Conservation (phyloP, 495 filamentous ascomycete species). For the Thermothielavioides terrestris region DNA sequence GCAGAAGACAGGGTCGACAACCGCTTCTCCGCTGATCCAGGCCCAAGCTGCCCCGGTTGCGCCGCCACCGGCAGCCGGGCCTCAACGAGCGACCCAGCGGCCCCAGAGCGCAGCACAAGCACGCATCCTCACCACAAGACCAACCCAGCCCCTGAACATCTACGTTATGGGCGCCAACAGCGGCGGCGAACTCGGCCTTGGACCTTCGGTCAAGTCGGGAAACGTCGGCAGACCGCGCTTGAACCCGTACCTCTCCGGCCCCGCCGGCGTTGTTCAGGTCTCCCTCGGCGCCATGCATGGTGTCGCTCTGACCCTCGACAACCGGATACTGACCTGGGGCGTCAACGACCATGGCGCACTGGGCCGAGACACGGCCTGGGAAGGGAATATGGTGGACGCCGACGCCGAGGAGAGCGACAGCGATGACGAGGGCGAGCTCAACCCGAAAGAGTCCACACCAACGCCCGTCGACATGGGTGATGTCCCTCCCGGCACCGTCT, state of each 20-base stretch:
- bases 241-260: background rate
- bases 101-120: background rate
- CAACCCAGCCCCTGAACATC: slow-evolving; percentile 4
- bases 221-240: background rate
- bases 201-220: slow-evolving; percentile 1
- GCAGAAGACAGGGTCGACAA: background rate
- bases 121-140: background rate
- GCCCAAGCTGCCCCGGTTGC: background rate
- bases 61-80: background rate
- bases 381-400: slow-evolving; percentile 43
- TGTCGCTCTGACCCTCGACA: slow-evolving; percentile 55
- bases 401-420: slow-evolving; percentile 38
- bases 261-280: slow-evolving; percentile 48
- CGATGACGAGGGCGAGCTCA: slow-evolving; percentile 42
- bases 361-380: slow-evolving; percentile 51
- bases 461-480: slow-evolving; percentile 36
- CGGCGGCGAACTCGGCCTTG: slow-evolving; percentile 7
- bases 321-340: slow-evolving; percentile 62
- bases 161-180: slow-evolving; percentile 14
- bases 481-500: slow-evolving; percentile 46
- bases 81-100: background rate
- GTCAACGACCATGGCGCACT: slow-evolving; percentile 62
- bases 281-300: slow-evolving; percentile 61
- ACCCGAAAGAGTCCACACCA: slow-evolving; percentile 53
- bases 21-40: background rate